phyloP scores from a whole-genome alignment of 1,139 yeast genomes.

The Pichia sp. region DNA sequence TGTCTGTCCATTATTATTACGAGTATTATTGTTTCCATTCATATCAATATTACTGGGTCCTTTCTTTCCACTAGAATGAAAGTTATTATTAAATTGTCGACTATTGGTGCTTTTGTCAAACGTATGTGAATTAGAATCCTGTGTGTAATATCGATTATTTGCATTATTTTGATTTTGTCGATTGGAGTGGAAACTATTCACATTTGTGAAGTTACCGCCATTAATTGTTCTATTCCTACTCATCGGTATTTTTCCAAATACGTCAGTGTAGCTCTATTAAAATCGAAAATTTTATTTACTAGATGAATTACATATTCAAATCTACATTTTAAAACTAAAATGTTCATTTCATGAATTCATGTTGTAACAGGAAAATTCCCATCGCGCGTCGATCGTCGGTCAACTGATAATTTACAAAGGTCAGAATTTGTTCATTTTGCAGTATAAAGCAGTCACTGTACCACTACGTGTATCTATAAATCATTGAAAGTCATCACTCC shows the following conservation, averaged over 20 bases:
- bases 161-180: constrained; percentile 1
- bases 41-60: not conserved
- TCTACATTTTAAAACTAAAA: too few relatives aligned
- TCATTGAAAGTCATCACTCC: too few relatives aligned
- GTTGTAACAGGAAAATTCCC: too few relatives aligned
- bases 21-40: not conserved
- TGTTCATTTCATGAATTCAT: too few relatives aligned
- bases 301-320: too few relatives aligned
- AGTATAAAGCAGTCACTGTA: too few relatives aligned
- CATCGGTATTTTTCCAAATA: not conserved
- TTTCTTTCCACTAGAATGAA: not conserved
- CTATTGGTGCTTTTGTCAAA: not conserved
- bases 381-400: too few relatives aligned
- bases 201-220: constrained; percentile 14
- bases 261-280: too few relatives aligned
- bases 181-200: constrained; percentile 12
- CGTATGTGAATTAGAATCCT: not conserved
- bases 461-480: too few relatives aligned
- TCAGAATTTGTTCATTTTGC: too few relatives aligned
- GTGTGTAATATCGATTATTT: not conserved
- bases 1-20: not conserved
- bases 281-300: not conserved
- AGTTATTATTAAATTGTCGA: not conserved
- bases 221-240: constrained; percentile 1
- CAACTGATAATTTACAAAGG: too few relatives aligned